phyloP scores from a whole-genome alignment of 768 basidiomycete genomes.

The Suillus placidus region DNA sequence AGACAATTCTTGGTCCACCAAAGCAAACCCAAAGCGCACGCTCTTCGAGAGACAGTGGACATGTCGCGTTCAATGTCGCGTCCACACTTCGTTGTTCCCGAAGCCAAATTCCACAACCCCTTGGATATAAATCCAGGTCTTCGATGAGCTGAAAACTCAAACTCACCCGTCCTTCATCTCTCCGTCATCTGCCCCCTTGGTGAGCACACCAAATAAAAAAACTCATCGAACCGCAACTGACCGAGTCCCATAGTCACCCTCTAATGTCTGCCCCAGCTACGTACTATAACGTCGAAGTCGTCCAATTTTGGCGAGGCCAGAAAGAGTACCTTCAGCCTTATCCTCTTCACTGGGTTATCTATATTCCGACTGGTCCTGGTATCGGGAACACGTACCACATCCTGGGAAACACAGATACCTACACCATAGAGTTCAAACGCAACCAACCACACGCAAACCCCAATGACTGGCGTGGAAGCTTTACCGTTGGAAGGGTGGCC shows the following conservation, averaged over 20 bases:
- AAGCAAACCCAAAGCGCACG: neutral
- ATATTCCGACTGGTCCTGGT: conserved; percentile 24
- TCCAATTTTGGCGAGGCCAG: conserved; percentile 32
- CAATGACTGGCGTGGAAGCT: conserved; percentile 29
- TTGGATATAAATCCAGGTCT: neutral
- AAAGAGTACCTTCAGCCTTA: conserved; percentile 19
- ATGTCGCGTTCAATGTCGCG: neutral
- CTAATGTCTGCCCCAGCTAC: conserved; percentile 22
- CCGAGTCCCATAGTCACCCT: neutral
- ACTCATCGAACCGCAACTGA: neutral
- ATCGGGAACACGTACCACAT: conserved; percentile 33
- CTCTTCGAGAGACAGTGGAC: neutral
- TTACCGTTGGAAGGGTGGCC: conserved; percentile 24
- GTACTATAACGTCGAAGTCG: conserved; percentile 28
- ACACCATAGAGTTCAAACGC: conserved; percentile 18
- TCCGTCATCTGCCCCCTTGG: neutral
- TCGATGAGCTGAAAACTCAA: neutral
- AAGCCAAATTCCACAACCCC: neutral
- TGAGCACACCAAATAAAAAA: neutral
- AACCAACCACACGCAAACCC: conserved; percentile 10
- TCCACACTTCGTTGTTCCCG: neutral
- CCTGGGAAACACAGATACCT: conserved; percentile 28
- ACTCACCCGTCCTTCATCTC: neutral
- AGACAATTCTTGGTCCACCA: neutral
- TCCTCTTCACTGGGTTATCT: conserved; percentile 34